phyloP scores from a whole-genome alignment of 176 grass and related monocot genomes.

The Paspalum vaginatum region DNA sequence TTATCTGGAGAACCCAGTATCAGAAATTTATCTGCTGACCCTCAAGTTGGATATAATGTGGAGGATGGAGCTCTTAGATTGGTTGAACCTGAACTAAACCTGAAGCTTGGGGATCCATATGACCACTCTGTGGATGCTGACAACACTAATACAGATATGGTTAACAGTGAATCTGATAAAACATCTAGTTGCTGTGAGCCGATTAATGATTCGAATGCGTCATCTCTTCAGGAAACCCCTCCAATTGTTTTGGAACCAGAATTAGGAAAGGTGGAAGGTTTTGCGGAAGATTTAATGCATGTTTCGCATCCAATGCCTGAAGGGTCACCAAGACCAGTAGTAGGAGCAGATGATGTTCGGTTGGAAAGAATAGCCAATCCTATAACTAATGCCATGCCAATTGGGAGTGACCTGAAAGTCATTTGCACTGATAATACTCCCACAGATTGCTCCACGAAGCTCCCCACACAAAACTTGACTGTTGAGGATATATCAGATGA shows the following conservation, averaged over 20 bases:
- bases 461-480: conserved; percentile 19
- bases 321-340: conserved; percentile 27
- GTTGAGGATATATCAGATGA: conserved; percentile 27
- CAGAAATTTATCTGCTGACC: conserved; percentile 25
- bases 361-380: conserved; percentile 15
- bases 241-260: neutral
- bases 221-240: conserved; percentile 5
- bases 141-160: conserved; percentile 1
- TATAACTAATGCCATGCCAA: neutral
- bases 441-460: conserved; percentile 6
- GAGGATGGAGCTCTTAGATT: conserved; percentile 29
- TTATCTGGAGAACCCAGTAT: conserved; percentile 26
- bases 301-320: conserved; percentile 31
- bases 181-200: neutral
- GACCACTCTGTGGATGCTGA: conserved; percentile 24
- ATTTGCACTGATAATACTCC: conserved; percentile 19
- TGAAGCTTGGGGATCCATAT: conserved; percentile 19
- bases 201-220: conserved; percentile 8
- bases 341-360: conserved; percentile 21
- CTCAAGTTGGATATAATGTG: conserved; percentile 27
- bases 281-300: conserved; percentile 8
- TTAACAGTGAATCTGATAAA: conserved; percentile 19
- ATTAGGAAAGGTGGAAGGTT: conserved; percentile 20
- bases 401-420: conserved; percentile 21
- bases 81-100: neutral